Evolutionary conservation across 139 green algal genomes (phyloP), one percentile per base, ranked within the genome.

Genomic region (Auxenochlorella protothecoides): DNA sequence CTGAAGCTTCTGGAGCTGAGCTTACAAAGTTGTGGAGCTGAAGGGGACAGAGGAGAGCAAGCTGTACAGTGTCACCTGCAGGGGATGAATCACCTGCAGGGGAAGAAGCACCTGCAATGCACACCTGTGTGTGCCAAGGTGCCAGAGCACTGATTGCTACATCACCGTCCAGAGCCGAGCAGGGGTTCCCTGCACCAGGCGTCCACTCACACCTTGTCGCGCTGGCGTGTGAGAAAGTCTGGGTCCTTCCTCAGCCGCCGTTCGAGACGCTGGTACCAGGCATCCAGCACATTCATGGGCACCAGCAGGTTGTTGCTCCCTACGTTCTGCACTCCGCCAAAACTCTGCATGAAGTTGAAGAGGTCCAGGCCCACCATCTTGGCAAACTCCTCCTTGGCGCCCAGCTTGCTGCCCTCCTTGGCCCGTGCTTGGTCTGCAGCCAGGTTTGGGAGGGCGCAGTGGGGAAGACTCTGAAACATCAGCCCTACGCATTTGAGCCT

Each of bases 361-460:
- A 84, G 69, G 75, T 84, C 76, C 54, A 77, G 55, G 2, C 71
- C 76, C 5, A 91, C 85, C 6, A 79, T 65, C 68, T 83, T 81
- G 5, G 76, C 84, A 72, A 87, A 90, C 13, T 86, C 74, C 56
- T 83, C 63, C 65, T 86, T 87, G 53, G 76, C 78, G 2, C 77
- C 85, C 44, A 88, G 57, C 53, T 80, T 74, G 54, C 54, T 63
- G 62, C 74, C 70, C 66, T 86, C 80, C 62, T 83, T 83, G 4
- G 63, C 59, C 8, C 61, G 53, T 13, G 81, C 56, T 55, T 87
- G 77, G 13, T 53, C 67, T 71, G 54, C 67, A 56, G 67, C 5
- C 54, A 71, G 13, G 51, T 69, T 11, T 67, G 65, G 7, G 56
- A 44, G 27, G 27, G 27, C 44, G 59, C 44, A 52, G 15, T 16